Base-by-base conservation (phyloP, 2,329 filamentous ascomycete genomes). In the Stachybotrys chartarum region DNA sequence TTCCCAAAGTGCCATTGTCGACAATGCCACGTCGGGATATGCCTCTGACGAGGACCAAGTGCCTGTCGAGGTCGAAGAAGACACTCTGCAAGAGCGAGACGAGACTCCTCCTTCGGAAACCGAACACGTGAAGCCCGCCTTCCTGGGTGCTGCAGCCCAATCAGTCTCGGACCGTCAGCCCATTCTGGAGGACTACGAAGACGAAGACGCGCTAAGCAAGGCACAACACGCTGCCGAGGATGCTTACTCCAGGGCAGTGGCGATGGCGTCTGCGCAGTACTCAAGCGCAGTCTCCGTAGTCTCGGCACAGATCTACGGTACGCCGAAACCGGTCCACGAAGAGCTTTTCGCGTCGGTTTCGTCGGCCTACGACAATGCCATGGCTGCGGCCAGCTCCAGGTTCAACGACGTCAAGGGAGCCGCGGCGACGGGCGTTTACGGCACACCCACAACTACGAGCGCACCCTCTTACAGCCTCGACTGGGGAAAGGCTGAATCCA, bases 311-410 rank as follows among this genome's bases (percentile, higher is more conserved):
- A 79, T 90, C 45, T 84, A 82, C 31, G 87, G 87, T 35, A 84
- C 84, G 1, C 82, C 86, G 1, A 82, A 87, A 64, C 87, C 88
- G 7, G 78, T 82, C 5, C 85, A 91, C 58, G 77, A 89, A 61
- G 77, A 89, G 58, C 80, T 91, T 67, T 74, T 89, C 12, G 80
- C 85, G 8, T 88, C 87, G 0, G 81, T 88, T 10, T 85, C 86
- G 8, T 79, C 77, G 6, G 86, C 82, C 1, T 91, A 90, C 65
- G 85, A 86, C 39, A 80, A 80, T 35, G 85, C 87, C 1, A 66
- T 88, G 16, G 78, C 77, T 1, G 79, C 79, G 6, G 88, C 87
- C 12, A 86, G 80, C 61, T 76, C 79, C 8, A 78, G 78, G 30
- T 71, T 88, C 7, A 75, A 80, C 45, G 76, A 75, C 31, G 84